These are phyloP conservation scores for Boechera retrofracta DNA, from an alignment of 345 rosid species.

Conservation along the genomic window DNA sequence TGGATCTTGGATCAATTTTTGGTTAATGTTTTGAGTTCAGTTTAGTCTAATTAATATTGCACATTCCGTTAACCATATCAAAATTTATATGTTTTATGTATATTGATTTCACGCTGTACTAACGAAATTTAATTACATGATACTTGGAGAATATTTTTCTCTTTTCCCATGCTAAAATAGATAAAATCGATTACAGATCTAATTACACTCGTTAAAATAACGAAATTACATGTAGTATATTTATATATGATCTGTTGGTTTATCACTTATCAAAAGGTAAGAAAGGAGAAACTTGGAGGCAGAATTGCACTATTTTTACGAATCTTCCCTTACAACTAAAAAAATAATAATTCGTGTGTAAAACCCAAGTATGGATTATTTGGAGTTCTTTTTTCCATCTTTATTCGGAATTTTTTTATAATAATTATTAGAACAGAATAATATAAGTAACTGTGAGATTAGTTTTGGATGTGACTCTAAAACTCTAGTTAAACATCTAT, in stretches of 20 bases:
- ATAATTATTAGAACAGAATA: neutral
- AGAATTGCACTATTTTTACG: slow-evolving; percentile 24
- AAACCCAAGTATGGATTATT: neutral
- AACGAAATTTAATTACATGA: no score
- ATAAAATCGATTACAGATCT: neutral
- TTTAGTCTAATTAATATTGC: neutral
- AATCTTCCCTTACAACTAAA: slow-evolving; percentile 33
- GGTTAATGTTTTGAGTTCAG: neutral
- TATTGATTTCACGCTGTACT: neutral
- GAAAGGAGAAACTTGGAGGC: no score
- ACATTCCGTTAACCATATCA: neutral
- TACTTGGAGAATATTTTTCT: neutral
- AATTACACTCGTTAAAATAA: neutral
- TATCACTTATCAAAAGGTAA: no score
- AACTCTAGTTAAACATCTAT: neutral
- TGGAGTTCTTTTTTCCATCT: neutral
- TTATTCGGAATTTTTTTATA: neutral
- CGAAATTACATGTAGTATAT: neutral
- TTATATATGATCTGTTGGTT: no score
- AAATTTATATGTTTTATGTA: neutral
- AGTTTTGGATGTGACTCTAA: neutral
- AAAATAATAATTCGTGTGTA: neutral
- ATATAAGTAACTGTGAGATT: neutral
- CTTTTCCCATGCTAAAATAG: neutral
- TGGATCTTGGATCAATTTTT: neutral